Evolutionary conservation across 257 asterid genomes (phyloP).

Genomic region (Verbena officinalis): DNA sequence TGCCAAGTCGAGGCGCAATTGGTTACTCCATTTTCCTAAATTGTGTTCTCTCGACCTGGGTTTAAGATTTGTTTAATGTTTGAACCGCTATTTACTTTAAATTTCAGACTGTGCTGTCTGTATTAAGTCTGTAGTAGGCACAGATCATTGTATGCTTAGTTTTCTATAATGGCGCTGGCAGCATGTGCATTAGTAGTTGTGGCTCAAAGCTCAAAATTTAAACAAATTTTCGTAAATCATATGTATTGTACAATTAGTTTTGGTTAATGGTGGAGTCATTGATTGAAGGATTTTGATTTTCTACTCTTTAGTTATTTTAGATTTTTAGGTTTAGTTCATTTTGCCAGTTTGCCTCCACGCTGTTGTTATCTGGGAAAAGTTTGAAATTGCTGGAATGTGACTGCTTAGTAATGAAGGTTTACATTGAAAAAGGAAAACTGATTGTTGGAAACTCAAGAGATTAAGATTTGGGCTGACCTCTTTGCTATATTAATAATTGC

Average conservation of each 20-base stretch:
- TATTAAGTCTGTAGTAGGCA: slow-evolving; percentile 28
- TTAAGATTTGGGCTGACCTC: neutral
- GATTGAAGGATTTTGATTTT: slow-evolving; percentile 5
- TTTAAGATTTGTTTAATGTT: slow-evolving; percentile 22
- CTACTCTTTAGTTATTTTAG: slow-evolving; percentile 1
- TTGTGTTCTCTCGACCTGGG: slow-evolving; percentile 17
- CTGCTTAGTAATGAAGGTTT: neutral
- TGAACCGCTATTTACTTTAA: slow-evolving; percentile 14
- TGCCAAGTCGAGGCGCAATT: slow-evolving; percentile 7
- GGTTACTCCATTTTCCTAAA: neutral
- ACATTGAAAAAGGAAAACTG: neutral
- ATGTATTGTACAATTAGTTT: too few species aligned
- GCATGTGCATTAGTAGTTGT: slow-evolving; percentile 35
- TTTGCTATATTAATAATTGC: slow-evolving; percentile 6
- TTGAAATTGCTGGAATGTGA: slow-evolving; percentile 12
- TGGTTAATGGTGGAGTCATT: slow-evolving; percentile 13
- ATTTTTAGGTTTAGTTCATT: slow-evolving; percentile 11
- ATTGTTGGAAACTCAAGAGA: slow-evolving; percentile 9
- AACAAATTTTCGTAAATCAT: neutral
- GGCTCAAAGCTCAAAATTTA: slow-evolving; percentile 27
- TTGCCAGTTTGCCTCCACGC: neutral
- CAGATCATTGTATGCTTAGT: slow-evolving; percentile 14
- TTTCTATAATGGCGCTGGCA: slow-evolving; percentile 25
- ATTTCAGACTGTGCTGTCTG: slow-evolving; percentile 10
- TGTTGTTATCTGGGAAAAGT: neutral